Conservation (phyloP, 1,284 basidiomycete genomes). For the Kalmanozyma brasiliensis region DNA sequence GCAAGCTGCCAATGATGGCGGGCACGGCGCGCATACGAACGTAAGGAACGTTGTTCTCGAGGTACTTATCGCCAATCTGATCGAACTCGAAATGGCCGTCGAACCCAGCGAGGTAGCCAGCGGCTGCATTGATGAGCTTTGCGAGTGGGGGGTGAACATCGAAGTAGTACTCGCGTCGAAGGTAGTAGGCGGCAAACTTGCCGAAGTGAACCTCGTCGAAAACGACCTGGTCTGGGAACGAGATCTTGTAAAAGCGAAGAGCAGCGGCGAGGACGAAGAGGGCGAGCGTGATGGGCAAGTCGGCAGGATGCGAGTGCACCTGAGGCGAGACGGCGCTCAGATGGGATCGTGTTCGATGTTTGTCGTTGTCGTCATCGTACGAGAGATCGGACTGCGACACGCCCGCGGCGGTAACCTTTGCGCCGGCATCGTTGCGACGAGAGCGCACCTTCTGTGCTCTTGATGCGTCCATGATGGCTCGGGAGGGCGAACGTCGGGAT, state of each 20-base stretch:
- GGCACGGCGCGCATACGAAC: constrained; percentile 91
- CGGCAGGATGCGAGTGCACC: constrained; percentile 29
- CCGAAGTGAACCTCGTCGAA: constrained; percentile 68
- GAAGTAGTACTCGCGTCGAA: constrained; percentile 82
- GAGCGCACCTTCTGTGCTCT: constrained; percentile 31
- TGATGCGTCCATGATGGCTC: constrained; percentile 26
- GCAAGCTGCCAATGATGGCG: constrained; percentile 88
- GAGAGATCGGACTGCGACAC: constrained; percentile 1
- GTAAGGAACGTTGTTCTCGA: constrained; percentile 86
- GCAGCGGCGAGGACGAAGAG: constrained; percentile 51
- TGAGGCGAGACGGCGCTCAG: constrained; percentile 9
- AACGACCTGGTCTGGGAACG: constrained; percentile 61
- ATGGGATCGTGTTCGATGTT: constrained; percentile 13
- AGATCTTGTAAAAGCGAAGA: constrained; percentile 54
- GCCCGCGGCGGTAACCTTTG: neutral
- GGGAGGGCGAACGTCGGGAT: neutral
- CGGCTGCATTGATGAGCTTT: constrained; percentile 74
- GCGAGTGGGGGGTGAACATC: constrained; percentile 92
- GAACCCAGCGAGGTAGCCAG: constrained; percentile 96
- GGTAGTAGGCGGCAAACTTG: constrained; percentile 67
- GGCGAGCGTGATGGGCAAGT: constrained; percentile 25
- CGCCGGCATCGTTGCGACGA: constrained; percentile 20
- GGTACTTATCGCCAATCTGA: constrained; percentile 93
- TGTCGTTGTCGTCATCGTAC: constrained; percentile 7
- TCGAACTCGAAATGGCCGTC: constrained; percentile 94